phyloP scores from a whole-genome alignment of 805 yeast species.

The Cyberlindnera maclurae region DNA sequence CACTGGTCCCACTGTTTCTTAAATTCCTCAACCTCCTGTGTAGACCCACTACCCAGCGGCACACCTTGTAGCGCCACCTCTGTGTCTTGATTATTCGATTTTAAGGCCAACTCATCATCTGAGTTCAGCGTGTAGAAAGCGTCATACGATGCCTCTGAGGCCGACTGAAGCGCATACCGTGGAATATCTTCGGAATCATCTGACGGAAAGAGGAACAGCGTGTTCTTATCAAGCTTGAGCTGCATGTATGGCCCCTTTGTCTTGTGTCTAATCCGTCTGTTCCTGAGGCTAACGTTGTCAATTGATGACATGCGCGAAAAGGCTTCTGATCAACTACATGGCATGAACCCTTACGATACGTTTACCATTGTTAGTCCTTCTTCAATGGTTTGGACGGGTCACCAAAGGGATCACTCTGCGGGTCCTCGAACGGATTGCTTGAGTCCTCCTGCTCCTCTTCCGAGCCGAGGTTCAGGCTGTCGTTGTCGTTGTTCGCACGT shows the following conservation, averaged over 20 bases:
- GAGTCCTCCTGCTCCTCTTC: slow-evolving; percentile 8
- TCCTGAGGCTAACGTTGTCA: no score
- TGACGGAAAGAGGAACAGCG: slow-evolving; percentile 23
- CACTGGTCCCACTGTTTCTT: slow-evolving; percentile 8
- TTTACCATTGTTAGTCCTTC: neutral
- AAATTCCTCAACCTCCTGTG: slow-evolving; percentile 3
- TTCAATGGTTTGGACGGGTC: neutral
- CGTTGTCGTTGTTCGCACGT: slow-evolving; percentile 19
- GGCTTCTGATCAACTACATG: no score
- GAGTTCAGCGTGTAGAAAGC: slow-evolving; percentile 9
- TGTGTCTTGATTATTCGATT: neutral
- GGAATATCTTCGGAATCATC: slow-evolving; percentile 23
- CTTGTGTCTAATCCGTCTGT: neutral
- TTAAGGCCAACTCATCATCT: slow-evolving; percentile 1
- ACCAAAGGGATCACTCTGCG: slow-evolving; percentile 1
- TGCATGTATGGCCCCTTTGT: slow-evolving; percentile 9
- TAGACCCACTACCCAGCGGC: slow-evolving; percentile 2
- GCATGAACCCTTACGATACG: no score
- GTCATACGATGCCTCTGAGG: slow-evolving; percentile 5
- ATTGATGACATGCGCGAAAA: no score
- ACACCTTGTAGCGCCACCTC: slow-evolving; percentile 5
- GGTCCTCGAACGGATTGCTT: slow-evolving; percentile 2
- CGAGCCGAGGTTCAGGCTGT: slow-evolving; percentile 20
- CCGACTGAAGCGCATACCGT: slow-evolving; percentile 19
- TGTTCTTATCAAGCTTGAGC: slow-evolving; percentile 10